Conservation (phyloP, 2,329 filamentous ascomycete genomes). For the Curvularia lunata region DNA sequence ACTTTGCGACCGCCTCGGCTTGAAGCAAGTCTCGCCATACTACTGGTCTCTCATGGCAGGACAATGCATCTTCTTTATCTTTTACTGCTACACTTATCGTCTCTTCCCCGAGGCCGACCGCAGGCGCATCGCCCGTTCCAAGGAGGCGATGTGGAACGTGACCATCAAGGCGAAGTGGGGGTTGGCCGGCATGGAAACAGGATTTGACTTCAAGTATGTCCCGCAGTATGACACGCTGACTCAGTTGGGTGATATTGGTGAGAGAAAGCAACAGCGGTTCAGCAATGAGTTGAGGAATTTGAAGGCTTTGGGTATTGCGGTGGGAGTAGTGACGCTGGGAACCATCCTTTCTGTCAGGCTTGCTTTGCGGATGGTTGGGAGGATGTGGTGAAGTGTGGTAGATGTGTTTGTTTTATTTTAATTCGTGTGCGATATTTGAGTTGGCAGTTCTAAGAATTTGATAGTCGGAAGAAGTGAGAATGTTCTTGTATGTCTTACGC, state of each 20-base stretch:
- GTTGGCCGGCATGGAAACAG: conserved; percentile 64
- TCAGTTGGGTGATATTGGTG: conserved; percentile 53
- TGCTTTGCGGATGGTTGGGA: conserved; percentile 25
- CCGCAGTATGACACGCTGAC: conserved; percentile 62
- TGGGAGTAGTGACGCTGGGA: conserved; percentile 36
- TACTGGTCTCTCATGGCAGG: conserved; percentile 67
- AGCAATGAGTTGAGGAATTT: conserved; percentile 57
- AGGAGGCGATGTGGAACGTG: conserved; percentile 63
- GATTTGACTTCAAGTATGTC: conserved; percentile 75
- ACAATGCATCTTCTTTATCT: conserved; percentile 71
- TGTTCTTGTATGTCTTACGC: background rate
- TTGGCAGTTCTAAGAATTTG: no score
- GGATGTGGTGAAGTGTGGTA: conserved; percentile 24
- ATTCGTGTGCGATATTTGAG: background rate
- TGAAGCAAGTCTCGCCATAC: conserved; percentile 63
- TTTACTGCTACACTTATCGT: conserved; percentile 60
- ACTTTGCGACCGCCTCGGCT: conserved; percentile 65
- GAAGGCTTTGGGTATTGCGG: conserved; percentile 53
- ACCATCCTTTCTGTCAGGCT: conserved; percentile 36
- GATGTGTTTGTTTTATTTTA: background rate
- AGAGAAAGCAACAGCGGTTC: conserved; percentile 47
- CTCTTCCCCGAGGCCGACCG: conserved; percentile 57
- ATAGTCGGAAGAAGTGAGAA: background rate
- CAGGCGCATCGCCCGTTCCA: conserved; percentile 59
- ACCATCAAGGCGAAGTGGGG: conserved; percentile 70